Evolutionary conservation across 2,329 filamentous ascomycete species (phyloP).

Genomic region (Neofusicoccum ribis): DNA sequence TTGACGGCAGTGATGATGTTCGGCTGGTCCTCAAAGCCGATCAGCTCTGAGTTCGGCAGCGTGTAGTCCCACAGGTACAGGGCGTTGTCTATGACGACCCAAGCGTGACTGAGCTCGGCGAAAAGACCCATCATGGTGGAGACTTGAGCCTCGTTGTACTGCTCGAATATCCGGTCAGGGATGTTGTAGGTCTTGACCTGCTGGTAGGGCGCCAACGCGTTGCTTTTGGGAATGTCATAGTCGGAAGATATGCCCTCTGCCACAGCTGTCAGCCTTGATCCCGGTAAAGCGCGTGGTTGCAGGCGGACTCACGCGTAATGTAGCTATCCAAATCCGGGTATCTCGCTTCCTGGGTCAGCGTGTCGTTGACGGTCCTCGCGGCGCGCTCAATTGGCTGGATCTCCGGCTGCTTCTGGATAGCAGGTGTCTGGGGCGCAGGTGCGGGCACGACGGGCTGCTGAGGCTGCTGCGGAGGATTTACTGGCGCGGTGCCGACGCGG

Average conservation of each 20-base stretch:
- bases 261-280: background rate
- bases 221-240: constrained; percentile 72
- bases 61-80: constrained; percentile 98
- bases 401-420: constrained; percentile 6
- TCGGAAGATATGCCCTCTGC: constrained; percentile 86
- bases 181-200: constrained; percentile 84
- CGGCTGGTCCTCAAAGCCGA: constrained; percentile 86
- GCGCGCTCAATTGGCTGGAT: constrained; percentile 73
- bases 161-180: constrained; percentile 87
- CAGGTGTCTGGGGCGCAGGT: constrained; percentile 1
- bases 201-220: constrained; percentile 86
- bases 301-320: constrained; percentile 68
- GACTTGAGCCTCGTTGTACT: constrained; percentile 84
- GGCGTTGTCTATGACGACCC: constrained; percentile 93
- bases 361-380: constrained; percentile 78
- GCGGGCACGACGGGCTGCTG: constrained; percentile 12
- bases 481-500: constrained; percentile 13
- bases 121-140: constrained; percentile 95
- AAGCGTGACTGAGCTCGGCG: constrained; percentile 90
- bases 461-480: constrained; percentile 16
- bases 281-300: background rate
- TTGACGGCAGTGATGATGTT: constrained; percentile 90
- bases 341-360: constrained; percentile 71
- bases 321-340: constrained; percentile 91
- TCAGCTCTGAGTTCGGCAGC: constrained; percentile 82